phyloP scores from a whole-genome alignment of 2,329 filamentous ascomycete species.

The Calonectria hongkongensis region DNA sequence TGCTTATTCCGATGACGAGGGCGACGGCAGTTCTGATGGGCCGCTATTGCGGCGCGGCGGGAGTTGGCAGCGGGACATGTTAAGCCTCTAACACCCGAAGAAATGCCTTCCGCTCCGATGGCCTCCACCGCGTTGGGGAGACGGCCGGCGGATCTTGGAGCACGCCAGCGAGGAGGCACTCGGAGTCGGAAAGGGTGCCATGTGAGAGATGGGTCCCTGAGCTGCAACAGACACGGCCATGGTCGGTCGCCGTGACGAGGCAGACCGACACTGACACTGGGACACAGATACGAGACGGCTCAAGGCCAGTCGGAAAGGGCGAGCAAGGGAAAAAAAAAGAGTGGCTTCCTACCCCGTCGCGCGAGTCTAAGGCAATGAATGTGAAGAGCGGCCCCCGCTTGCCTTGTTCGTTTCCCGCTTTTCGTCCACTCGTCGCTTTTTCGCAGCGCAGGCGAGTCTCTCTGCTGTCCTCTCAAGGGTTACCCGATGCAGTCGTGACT shows the following conservation, averaged over 20 bases:
- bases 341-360: conserved; percentile 14
- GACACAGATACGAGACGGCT: conserved; percentile 1
- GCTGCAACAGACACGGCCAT: not conserved
- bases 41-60: conserved; percentile 23
- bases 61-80: rapidly evolving
- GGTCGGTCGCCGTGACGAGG: conserved; percentile 16
- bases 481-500: conserved; percentile 19
- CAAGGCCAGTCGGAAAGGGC: not conserved
- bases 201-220: conserved; percentile 18
- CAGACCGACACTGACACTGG: conserved; percentile 9
- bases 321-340: not conserved
- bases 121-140: conserved; percentile 25
- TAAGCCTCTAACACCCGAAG: conserved; percentile 18
- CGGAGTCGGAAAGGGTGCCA: conserved; percentile 22
- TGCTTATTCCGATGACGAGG: conserved; percentile 49
- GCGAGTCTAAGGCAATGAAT: conserved; percentile 5
- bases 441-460: not conserved
- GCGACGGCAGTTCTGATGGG: conserved; percentile 20
- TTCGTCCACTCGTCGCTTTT: conserved; percentile 14
- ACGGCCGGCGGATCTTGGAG: conserved; percentile 8
- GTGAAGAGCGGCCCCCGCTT: conserved; percentile 1
- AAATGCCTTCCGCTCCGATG: conserved; percentile 15
- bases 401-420: conserved; percentile 8
- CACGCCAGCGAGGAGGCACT: not conserved
- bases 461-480: not conserved